These are phyloP conservation scores for Backusella tarrabulga DNA, from an alignment of 192 early-diverging fungal genomes.

Conservation along the genomic window DNA sequence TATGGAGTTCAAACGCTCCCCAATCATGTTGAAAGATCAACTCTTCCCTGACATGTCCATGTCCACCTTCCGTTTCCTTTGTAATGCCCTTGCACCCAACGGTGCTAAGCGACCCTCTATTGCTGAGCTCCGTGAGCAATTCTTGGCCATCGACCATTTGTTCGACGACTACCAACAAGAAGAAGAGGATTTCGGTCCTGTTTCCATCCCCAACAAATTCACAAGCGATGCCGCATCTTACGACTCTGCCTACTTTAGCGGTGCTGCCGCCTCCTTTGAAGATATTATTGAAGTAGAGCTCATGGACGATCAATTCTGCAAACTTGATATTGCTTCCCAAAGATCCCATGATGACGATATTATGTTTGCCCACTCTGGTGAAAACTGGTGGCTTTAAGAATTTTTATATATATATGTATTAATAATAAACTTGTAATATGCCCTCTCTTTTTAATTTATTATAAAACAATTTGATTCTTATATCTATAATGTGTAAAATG, in stretches of 20 bases:
- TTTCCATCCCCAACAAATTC: conserved; percentile 23
- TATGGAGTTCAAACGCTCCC: conserved; percentile 46
- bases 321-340: background rate
- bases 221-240: background rate
- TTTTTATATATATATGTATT: background rate
- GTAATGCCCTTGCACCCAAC: conserved; percentile 43
- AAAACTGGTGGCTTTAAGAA: conserved; percentile 1
- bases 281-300: conserved; percentile 19
- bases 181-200: conserved; percentile 23
- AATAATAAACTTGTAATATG: conserved; percentile 3
- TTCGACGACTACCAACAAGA: background rate
- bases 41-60: conserved; percentile 53
- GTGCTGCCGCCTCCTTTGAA: conserved; percentile 8
- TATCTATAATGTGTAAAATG: background rate
- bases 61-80: conserved; percentile 41
- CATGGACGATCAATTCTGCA: background rate
- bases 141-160: conserved; percentile 16
- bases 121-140: conserved; percentile 29
- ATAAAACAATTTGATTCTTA: background rate
- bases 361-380: conserved; percentile 6
- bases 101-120: conserved; percentile 42
- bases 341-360: background rate
- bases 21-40: conserved; percentile 44
- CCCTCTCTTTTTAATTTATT: background rate
- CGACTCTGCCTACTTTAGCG: conserved; percentile 24